These are phyloP conservation scores for Copromyces sp. DNA, from an alignment of 495 filamentous ascomycete species.

Conservation along the genomic window DNA sequence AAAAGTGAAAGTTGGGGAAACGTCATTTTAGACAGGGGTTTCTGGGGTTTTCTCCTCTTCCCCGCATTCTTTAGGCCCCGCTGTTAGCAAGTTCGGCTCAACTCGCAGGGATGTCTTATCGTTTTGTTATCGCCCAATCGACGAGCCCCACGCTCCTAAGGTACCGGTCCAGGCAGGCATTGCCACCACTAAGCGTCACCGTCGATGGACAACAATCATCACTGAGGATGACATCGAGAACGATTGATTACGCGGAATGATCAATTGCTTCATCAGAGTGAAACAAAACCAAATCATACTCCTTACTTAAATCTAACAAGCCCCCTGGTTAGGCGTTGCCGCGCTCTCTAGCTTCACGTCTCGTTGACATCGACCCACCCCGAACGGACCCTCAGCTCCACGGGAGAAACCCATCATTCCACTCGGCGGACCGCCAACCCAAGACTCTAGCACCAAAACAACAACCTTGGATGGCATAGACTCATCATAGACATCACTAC, in stretches of 20 bases:
- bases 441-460: background rate
- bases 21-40: background rate
- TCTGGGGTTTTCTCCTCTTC: background rate
- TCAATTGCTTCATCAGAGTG: background rate
- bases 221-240: background rate
- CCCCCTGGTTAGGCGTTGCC: background rate
- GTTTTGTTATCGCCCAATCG: background rate
- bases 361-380: background rate
- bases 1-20: background rate
- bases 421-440: background rate
- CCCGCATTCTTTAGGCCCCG: background rate
- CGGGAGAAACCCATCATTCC: background rate
- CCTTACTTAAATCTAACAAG: background rate
- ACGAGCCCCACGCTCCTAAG: background rate
- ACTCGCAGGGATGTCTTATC: background rate
- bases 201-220: background rate
- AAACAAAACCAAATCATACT: background rate
- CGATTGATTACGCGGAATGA: background rate
- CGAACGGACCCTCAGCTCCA: background rate
- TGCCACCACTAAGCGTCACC: background rate
- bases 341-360: background rate
- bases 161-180: background rate
- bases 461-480: background rate
- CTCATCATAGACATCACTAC: background rate
- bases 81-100: background rate